Evolutionary conservation across 2,329 filamentous ascomycete species (phyloP).

Genomic region (Rhynchosporium graminicola): DNA sequence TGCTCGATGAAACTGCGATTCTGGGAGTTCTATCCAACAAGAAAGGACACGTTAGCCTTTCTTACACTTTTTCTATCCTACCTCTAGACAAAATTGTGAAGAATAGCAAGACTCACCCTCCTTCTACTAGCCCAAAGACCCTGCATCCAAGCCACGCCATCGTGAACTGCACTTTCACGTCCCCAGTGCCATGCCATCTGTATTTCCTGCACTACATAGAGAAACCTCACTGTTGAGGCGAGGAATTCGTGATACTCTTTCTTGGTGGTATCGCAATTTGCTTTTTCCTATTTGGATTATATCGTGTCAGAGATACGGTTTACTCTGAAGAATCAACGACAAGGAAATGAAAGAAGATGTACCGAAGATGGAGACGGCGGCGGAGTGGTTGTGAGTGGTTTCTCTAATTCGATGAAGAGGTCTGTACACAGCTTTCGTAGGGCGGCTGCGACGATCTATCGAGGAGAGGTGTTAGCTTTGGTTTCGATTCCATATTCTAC

Average conservation of each 20-base stretch:
- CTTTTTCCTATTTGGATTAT: background rate
- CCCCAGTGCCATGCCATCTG: slow-evolving; percentile 33
- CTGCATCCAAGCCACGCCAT: slow-evolving; percentile 37
- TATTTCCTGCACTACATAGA: slow-evolving; percentile 36
- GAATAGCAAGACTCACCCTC: slow-evolving; percentile 29
- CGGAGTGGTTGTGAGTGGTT: slow-evolving; percentile 21
- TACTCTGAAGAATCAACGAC: too few species aligned
- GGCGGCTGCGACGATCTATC: slow-evolving; percentile 31
- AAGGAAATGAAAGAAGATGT: slow-evolving; percentile 4
- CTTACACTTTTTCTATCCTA: background rate
- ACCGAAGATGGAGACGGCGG: background rate
- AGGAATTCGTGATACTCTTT: slow-evolving; percentile 37
- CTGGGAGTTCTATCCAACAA: slow-evolving; percentile 36
- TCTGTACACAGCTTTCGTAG: slow-evolving; percentile 31
- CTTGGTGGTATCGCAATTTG: slow-evolving; percentile 24
- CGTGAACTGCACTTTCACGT: slow-evolving; percentile 29
- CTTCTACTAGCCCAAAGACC: slow-evolving; percentile 40
- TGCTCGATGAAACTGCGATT: slow-evolving; percentile 41
- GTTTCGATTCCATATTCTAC: background rate
- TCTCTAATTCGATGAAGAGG: slow-evolving; percentile 34
- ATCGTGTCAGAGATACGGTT: too few species aligned
- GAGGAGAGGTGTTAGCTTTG: slow-evolving; percentile 14
- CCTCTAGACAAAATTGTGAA: background rate
- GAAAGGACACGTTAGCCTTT: background rate
- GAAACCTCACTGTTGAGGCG: slow-evolving; percentile 33